Evolutionary conservation across 139 green algal species (phyloP), one percentile per base, ranked within the genome.

Genomic region (Nannochloris sp.): DNA sequence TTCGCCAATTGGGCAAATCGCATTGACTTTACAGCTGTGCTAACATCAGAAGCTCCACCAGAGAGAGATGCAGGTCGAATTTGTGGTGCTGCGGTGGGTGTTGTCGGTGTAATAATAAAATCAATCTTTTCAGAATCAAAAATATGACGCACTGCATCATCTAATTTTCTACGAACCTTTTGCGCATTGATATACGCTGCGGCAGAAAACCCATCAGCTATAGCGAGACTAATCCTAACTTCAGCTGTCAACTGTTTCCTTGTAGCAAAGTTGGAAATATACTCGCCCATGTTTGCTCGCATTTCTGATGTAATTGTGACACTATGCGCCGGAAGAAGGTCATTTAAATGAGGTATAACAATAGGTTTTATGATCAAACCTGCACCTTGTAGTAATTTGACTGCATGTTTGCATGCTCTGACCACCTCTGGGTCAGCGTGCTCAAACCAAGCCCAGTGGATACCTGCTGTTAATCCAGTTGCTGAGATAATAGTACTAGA

Each of bases 321-420:
- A 4, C 60, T 73, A 66, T 92, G 86, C 3, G 80, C 78, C 23
- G 86, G 72, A 3, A 81, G 70, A 47, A 83, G 58, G 31, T 73
- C 59, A 61, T 90, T 76, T 57, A 93, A 67, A 53, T 94, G 85
- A 1, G 84, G 85, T 8, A 95, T 68, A 19, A 13, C 23, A 19
- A 91, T 61, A 0, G 61, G 46, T 48, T 82, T 68, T 29, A 86
- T 24, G 60, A 63, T 39, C 13, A 53, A 32, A 14, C 83, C 87
- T 13, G 60, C 9, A 6, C 25, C 14, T 35, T 65, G n/a, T n/a
- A 88, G 61, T 46, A 56, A n/a, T 12, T 24, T 13, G 19, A 87
- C 24, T 1, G 68, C 76, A 23, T 37, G 8, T 23, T 76, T 54
- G 65, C 82, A 83, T 0, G 56, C 36, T 2, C 65, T 62, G 32